Evolutionary conservation across 139 green algal species (phyloP).

Genomic region (Chlorella sp.): DNA sequence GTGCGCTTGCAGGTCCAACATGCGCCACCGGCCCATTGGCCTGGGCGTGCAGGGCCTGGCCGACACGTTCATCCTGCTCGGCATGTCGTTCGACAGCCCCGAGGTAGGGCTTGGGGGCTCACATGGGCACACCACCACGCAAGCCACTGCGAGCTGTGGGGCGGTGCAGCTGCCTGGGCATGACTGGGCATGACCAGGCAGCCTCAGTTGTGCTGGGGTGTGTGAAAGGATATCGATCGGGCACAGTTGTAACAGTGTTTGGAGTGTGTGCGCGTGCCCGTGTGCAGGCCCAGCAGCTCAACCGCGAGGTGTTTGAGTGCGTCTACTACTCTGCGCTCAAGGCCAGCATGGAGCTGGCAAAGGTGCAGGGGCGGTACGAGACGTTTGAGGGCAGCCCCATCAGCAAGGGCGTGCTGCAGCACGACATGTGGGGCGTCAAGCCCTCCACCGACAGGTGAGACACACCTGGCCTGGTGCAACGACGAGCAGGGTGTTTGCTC

Average conservation of each 20-base stretch:
- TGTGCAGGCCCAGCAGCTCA: conserved; percentile 57
- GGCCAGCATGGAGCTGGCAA: conserved; percentile 77
- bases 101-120: conserved; percentile 62
- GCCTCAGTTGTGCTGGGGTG: no score
- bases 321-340: conserved; percentile 91
- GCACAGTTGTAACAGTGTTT: no score
- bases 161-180: no score
- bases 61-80: conserved; percentile 97
- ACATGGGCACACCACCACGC: no score
- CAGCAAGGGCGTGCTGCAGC: conserved; percentile 80
- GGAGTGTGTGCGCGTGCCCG: no score
- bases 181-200: no score
- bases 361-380: conserved; percentile 75
- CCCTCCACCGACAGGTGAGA: conserved; percentile 10
- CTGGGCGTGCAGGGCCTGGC: conserved; percentile 95
- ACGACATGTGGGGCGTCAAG: conserved; percentile 94
- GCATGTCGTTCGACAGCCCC: conserved; percentile 91
- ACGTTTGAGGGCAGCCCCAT: conserved; percentile 83
- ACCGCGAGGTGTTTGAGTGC: conserved; percentile 94
- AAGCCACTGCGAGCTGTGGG: no score
- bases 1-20: conserved; percentile 74
- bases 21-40: conserved; percentile 95
- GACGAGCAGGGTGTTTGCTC: no score
- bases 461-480: no score
- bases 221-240: no score